These are phyloP conservation scores for Podaxis sp. DNA, from an alignment of 768 basidiomycete genomes.

Conservation along the genomic window DNA sequence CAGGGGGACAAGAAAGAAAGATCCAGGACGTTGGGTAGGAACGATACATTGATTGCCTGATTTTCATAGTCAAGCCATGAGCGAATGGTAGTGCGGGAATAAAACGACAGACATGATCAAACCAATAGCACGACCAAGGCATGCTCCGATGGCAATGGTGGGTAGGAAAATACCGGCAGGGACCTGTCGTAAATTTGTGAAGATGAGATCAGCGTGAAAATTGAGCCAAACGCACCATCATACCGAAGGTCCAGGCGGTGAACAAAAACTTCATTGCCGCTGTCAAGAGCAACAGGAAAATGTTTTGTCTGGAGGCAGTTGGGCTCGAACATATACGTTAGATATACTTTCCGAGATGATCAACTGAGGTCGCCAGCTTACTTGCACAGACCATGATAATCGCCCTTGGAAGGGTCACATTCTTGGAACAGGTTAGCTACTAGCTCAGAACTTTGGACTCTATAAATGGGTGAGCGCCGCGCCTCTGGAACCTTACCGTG, in stretches of 20 bases:
- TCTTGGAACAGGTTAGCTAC: slow-evolving; percentile 83
- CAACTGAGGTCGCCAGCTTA: slow-evolving; percentile 26
- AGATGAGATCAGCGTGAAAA: background rate
- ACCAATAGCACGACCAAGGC: slow-evolving; percentile 66
- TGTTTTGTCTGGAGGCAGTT: slow-evolving; percentile 61
- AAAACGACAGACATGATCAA: slow-evolving; percentile 49
- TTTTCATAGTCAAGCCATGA: slow-evolving; percentile 7
- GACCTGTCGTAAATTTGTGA: slow-evolving; percentile 35
- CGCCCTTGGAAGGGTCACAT: slow-evolving; percentile 62
- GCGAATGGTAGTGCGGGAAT: background rate
- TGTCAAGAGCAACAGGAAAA: slow-evolving; percentile 61
- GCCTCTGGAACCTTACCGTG: background rate
- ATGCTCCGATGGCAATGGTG: slow-evolving; percentile 72
- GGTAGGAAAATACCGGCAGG: slow-evolving; percentile 77
- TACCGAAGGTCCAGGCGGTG: slow-evolving; percentile 77
- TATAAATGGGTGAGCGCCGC: slow-evolving; percentile 18
- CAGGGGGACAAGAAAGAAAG: slow-evolving; percentile 69
- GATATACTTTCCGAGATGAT: background rate
- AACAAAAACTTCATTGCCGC: slow-evolving; percentile 56
- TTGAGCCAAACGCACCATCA: slow-evolving; percentile 47
- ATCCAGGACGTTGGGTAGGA: slow-evolving; percentile 67
- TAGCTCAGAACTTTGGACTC: slow-evolving; percentile 74
- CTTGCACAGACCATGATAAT: slow-evolving; percentile 82
- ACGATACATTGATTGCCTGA: slow-evolving; percentile 62
- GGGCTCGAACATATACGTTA: slow-evolving; percentile 36